A percentile compares a stretch with the other conserved stretches of the same genome.
phyloP scores from a whole-genome alignment of 192 early-diverging fungal species.

The Coemansia sp. region DNA sequence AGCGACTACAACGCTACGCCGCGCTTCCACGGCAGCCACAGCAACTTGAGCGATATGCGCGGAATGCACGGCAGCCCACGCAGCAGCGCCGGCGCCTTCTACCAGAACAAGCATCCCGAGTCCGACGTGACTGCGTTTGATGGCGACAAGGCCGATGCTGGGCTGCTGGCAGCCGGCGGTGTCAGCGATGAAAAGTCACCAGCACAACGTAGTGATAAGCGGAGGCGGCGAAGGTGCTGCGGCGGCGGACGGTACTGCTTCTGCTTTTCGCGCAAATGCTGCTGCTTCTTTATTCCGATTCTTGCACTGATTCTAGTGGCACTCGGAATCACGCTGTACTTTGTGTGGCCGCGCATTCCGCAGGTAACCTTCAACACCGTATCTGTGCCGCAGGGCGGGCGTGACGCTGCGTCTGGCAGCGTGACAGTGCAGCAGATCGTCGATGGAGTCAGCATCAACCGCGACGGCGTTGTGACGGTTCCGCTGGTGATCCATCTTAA shows the following conservation, averaged over 20 bases:
- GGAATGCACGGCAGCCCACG: not conserved
- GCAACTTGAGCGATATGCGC: not conserved
- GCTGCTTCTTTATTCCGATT: slow-evolving; percentile 45
- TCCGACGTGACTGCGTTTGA: slow-evolving; percentile 21
- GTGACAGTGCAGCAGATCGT: slow-evolving; percentile 25
- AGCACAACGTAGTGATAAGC: slow-evolving; percentile 13
- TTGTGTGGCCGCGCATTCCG: slow-evolving; percentile 56
- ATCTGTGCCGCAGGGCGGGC: slow-evolving; percentile 16
- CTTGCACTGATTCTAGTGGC: slow-evolving; percentile 42
- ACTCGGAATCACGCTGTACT: slow-evolving; percentile 53
- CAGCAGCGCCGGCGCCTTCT: slow-evolving; percentile 3
- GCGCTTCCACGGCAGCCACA: not conserved
- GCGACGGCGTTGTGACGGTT: slow-evolving; percentile 50
- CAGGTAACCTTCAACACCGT: slow-evolving; percentile 37
- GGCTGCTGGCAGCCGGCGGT: slow-evolving; percentile 10
- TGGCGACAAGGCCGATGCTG: slow-evolving; percentile 3
- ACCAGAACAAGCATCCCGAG: slow-evolving; percentile 16
- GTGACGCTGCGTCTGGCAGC: not conserved
- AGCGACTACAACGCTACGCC: too few relatives aligned
- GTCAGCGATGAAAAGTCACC: slow-evolving; percentile 14
- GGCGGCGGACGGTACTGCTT: slow-evolving; percentile 56
- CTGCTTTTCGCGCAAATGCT: slow-evolving; percentile 51
- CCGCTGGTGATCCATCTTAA: slow-evolving; percentile 56
- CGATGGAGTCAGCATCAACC: slow-evolving; percentile 35
- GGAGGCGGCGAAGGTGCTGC: slow-evolving; percentile 31